Evolutionary conservation across 345 rosid species (phyloP).

Genomic region (Fremontodendron californicum): DNA sequence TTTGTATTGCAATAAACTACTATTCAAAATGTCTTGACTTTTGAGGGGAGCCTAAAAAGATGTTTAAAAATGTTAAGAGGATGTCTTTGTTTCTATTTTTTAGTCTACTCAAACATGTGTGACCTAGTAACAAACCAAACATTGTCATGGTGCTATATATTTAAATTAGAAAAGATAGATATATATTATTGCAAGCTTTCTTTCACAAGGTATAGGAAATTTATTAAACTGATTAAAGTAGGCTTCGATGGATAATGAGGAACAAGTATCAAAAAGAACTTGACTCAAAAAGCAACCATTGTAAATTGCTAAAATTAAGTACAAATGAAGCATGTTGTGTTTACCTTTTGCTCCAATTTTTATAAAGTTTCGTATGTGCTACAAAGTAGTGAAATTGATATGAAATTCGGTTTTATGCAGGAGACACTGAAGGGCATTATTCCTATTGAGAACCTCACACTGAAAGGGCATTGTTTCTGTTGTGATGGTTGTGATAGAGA

Average conservation of each 20-base stretch:
- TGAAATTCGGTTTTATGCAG: constrained; percentile 32
- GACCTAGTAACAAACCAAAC: background rate
- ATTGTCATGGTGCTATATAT: background rate
- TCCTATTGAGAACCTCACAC: too few species aligned
- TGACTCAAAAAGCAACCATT: background rate
- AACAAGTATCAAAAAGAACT: background rate
- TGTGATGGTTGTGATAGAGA: too few species aligned
- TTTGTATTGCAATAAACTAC: constrained; percentile 27
- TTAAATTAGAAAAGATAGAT: background rate
- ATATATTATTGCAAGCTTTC: background rate
- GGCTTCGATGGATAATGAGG: background rate
- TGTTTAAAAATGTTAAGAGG: constrained; percentile 7
- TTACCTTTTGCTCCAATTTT: background rate
- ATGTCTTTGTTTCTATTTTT: background rate
- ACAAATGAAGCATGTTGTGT: background rate
- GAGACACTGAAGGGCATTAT: constrained; percentile 71
- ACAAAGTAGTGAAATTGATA: background rate
- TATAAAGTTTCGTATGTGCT: background rate
- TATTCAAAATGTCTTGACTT: background rate
- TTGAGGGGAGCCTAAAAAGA: constrained; percentile 2
- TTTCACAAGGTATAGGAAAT: background rate
- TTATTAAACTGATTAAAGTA: background rate
- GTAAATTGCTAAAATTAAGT: background rate
- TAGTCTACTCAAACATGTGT: constrained; percentile 1
- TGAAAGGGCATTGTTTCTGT: too few species aligned